Base-by-base conservation (phyloP, 345 rosid species). In the Carallia brachiata region DNA sequence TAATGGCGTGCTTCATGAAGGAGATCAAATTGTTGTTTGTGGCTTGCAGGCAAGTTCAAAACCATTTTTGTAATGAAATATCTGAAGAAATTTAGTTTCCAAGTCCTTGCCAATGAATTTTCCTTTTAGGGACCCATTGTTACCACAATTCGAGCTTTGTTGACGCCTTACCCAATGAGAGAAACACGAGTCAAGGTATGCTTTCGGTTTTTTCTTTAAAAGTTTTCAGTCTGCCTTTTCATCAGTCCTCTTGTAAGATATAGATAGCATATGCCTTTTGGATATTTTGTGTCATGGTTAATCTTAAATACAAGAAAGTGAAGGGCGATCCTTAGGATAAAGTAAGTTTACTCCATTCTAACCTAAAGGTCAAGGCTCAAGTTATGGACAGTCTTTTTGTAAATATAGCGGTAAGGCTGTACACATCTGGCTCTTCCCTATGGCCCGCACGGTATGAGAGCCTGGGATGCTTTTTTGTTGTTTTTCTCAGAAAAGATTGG, bases 91-190 rank as follows among this genome's bases (percentile, higher is more conserved):
- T 8, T 39, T 8, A 8, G 44, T 67, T 62, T 52, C 27, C 37
- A 12, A 37, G 27, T 67, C 67, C 36, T 76, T 69, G 34, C 27
- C 56, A 40, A 75, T 55, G 16, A 44, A 52, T 57, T 74, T 78
- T 74, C 39, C 47, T 32, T 78, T 76, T 77, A 95, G 97, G 97
- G 93, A 39, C 93, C 97, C 57, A 95, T 95, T 70, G 95, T 86
- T 47, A 92, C 99, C 65, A 74, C 70, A 1, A 87, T 95, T 76
- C 88, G 99, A 82, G 92, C 97, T 74, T 66, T 95, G 68, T 76
- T 95, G 78, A 95, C 97, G 55, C 97, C 99, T 5, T 97, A 92
- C 76, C 97, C 98, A 44, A 94, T 94, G 98, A 94, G 87, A 83
- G 98, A 94, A 87, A 82, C 87, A 40, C 86, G 97, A 44, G 93